phyloP scores from a whole-genome alignment of 495 filamentous ascomycete genomes.

The Trichoderma asperelloides region DNA sequence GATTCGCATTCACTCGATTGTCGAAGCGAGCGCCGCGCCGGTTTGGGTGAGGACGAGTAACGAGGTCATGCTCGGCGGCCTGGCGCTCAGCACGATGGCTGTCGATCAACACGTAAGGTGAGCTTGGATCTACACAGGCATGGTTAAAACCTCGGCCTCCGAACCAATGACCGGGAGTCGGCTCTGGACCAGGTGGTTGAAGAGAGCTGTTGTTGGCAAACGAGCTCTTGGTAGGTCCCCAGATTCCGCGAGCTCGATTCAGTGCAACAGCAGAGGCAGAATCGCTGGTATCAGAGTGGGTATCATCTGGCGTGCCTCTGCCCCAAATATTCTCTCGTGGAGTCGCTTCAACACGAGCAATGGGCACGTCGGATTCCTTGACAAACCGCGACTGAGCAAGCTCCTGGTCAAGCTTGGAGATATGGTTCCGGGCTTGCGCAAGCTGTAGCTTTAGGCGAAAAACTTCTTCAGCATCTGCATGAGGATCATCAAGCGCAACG shows the following conservation, averaged over 20 bases:
- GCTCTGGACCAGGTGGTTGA: slow-evolving; percentile 27
- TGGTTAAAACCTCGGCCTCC: slow-evolving; percentile 28
- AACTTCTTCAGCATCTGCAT: slow-evolving; percentile 31
- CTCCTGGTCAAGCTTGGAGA: slow-evolving; percentile 76
- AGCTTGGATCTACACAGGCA: slow-evolving; percentile 21
- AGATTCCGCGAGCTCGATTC: slow-evolving; percentile 54
- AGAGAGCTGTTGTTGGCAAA: slow-evolving; percentile 20
- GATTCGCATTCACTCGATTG: slow-evolving; percentile 26
- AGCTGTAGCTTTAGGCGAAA: slow-evolving; percentile 61
- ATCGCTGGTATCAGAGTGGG: slow-evolving; percentile 57
- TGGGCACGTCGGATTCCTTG: slow-evolving; percentile 11
- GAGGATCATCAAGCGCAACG: slow-evolving; percentile 25
- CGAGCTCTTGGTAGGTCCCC: slow-evolving; percentile 38
- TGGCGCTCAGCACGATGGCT: slow-evolving; percentile 36
- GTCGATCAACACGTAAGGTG: slow-evolving; percentile 16
- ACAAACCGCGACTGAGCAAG: slow-evolving; percentile 60
- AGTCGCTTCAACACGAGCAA: slow-evolving; percentile 10
- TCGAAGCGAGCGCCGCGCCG: slow-evolving; percentile 37
- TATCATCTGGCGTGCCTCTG: slow-evolving; percentile 47
- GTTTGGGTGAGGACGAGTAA: slow-evolving; percentile 23
- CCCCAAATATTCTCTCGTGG: slow-evolving; percentile 51
- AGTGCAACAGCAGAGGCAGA: slow-evolving; percentile 49
- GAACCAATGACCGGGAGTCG: slow-evolving; percentile 28
- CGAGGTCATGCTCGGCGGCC: slow-evolving; percentile 36
- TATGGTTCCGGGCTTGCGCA: slow-evolving; percentile 65